phyloP scores from a whole-genome alignment of 2,329 filamentous ascomycete species.

The Aspergillus ruber region DNA sequence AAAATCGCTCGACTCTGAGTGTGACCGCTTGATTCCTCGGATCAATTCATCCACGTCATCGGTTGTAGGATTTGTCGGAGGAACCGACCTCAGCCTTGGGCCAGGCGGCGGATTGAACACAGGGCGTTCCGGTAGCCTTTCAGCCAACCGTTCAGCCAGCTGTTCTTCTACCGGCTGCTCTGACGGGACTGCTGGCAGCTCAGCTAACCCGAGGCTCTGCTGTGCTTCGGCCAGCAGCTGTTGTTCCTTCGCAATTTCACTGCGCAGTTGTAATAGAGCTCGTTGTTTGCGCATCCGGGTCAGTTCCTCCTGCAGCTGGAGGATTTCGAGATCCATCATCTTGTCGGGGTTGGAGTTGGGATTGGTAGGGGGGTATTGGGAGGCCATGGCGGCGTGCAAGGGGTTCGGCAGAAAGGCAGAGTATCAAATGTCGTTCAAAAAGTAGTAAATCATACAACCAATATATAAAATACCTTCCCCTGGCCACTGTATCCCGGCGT shows the following conservation, averaged over 20 bases:
- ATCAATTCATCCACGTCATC: neutral
- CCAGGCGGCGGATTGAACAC: neutral
- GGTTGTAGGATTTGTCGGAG: neutral
- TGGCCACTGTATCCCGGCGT: too few relatives aligned
- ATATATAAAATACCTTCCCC: too few relatives aligned
- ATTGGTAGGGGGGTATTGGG: neutral
- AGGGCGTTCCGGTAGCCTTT: neutral
- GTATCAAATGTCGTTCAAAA: too few relatives aligned
- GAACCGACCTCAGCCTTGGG: neutral
- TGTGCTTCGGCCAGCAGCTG: neutral
- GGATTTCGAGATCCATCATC: slow-evolving; percentile 1
- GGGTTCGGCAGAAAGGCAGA: too few relatives aligned
- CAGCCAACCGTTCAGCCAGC: neutral
- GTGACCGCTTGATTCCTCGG: neutral
- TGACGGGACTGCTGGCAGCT: too few relatives aligned
- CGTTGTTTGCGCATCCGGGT: slow-evolving; percentile 2
- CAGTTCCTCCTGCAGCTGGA: slow-evolving; percentile 2
- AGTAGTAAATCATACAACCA: too few relatives aligned
- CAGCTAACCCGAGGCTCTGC: neutral
- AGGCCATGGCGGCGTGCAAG: neutral
- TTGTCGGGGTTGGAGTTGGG: neutral
- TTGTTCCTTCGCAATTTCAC: slow-evolving; percentile 2
- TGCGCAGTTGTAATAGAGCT: slow-evolving; percentile 3
- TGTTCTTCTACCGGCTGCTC: too few relatives aligned
- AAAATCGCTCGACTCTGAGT: neutral